Conservation (phyloP, 805 yeast genomes). For the Starmerella etchellsii region DNA sequence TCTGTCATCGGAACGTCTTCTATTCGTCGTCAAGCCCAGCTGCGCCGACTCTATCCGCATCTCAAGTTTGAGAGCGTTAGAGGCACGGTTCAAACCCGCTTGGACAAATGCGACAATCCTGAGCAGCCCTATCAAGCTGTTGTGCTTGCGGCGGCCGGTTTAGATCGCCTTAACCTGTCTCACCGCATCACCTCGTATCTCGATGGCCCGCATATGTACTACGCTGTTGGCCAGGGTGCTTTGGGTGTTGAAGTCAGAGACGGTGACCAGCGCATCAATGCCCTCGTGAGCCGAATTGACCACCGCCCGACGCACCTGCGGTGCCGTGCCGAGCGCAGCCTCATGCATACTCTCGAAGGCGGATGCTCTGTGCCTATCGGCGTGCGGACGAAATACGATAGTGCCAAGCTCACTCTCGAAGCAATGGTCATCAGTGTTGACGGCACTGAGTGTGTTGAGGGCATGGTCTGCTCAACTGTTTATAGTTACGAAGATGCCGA, state of each 20-base stretch:
- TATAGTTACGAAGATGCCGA: constrained; percentile 48
- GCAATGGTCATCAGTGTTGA: constrained; percentile 78
- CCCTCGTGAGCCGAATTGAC: constrained; percentile 51
- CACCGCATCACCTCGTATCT: constrained; percentile 62
- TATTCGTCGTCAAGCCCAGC: constrained; percentile 84
- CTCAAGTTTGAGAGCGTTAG: constrained; percentile 72
- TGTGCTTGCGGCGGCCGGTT: constrained; percentile 86
- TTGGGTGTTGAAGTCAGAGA: constrained; percentile 79
- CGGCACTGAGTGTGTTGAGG: constrained; percentile 60
- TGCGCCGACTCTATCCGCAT: constrained; percentile 63
- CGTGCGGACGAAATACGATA: constrained; percentile 47
- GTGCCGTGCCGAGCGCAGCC: constrained; percentile 77
- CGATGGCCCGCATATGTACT: constrained; percentile 68
- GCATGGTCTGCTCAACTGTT: constrained; percentile 32
- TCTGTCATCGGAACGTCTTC: constrained; percentile 90
- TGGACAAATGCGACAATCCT: constrained; percentile 65
- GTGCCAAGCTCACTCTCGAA: constrained; percentile 39
- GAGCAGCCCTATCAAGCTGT: constrained; percentile 55
- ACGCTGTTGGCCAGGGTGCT: constrained; percentile 99
- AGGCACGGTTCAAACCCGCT: constrained; percentile 72
- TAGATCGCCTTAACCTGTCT: constrained; percentile 58
- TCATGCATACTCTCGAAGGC: constrained; percentile 83
- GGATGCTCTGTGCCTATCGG: constrained; percentile 98
- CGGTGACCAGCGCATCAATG: constrained; percentile 45
- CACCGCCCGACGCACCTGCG: constrained; percentile 54